Percentiles rank a stretch among this genome's conserved stretches.
Evolutionary conservation across 441 rosid species (phyloP).

Genomic region (Erodium chrysanthum): DNA sequence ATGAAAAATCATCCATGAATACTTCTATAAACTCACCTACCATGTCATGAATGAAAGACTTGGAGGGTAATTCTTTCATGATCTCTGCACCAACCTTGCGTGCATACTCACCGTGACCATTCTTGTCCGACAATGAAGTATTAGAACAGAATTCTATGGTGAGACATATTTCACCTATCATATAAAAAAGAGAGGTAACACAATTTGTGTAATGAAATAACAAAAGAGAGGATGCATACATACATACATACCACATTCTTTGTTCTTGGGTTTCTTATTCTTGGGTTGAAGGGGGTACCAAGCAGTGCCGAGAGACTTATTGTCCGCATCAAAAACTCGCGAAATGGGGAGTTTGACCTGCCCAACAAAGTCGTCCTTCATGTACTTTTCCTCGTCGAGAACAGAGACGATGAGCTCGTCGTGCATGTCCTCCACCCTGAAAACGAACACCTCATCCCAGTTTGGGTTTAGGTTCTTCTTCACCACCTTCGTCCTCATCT

Average conservation of each 20-base stretch:
- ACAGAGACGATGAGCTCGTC: constrained; percentile 73
- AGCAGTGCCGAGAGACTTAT: constrained; percentile 57
- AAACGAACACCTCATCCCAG: constrained; percentile 80
- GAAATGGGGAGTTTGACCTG: constrained; percentile 55
- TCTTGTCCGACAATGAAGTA: constrained; percentile 32
- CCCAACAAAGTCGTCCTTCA: constrained; percentile 77
- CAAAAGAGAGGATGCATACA: too few species aligned
- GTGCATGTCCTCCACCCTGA: constrained; percentile 78
- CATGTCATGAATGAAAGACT: too few species aligned
- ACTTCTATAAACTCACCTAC: too few species aligned
- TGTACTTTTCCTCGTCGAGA: constrained; percentile 79
- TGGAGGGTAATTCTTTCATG: constrained; percentile 31
- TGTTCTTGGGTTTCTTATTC: constrained; percentile 64
- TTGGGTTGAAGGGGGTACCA: constrained; percentile 74
- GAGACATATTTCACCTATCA: constrained; percentile 73
- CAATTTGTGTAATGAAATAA: too few species aligned
- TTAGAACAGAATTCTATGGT: constrained; percentile 49
- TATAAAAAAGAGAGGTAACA: constrained; percentile 6
- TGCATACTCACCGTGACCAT: constrained; percentile 22
- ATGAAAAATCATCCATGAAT: too few species aligned
- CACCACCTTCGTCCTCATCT: constrained; percentile 66
- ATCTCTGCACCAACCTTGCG: background rate
- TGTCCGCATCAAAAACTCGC: constrained; percentile 58
- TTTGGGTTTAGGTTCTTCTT: constrained; percentile 75
- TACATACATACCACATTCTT: constrained; percentile 62